Evolutionary conservation across 2,329 filamentous ascomycete species (phyloP), one percentile per base, ranked within the genome.

Genomic region (Seiridium cupressi): DNA sequence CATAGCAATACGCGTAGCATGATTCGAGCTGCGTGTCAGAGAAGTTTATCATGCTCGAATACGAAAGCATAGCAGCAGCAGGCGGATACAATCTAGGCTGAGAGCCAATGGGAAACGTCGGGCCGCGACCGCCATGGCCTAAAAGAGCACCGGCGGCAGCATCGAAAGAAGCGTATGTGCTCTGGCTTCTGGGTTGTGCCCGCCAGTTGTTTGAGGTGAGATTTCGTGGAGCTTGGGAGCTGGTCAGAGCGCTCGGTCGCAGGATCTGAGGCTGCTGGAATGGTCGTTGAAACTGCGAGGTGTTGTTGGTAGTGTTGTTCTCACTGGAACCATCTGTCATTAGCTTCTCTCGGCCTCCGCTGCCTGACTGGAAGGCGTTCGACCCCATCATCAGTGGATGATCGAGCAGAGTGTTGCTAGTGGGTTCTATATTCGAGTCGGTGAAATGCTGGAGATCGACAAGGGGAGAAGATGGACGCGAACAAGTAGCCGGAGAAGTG

Each of bases 1-100:
- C 78, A 57, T 82, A 78, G 63, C 78, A 85, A 68, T 87, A 87
- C 2, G 75, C 78, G 59, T 77, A 81, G 11, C 69, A 66, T 40
- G 60, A 35, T 11, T 74, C 69, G 10, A 72, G 63, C 54, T 69
- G 68, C 38, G 61, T 40, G 4, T 71, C 69, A 42, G 64, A 53
- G 61, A 69, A 38, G 35, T 51, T n/a, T 9, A 48, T 51, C 38
- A 57, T 13, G 36, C 18, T 64, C 8, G 61, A 53, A 51, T 66
- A 66, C 2, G 63, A 26, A 26, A 26, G 38, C 44, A 55, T 46
- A 13, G 62, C 56, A 38, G 53, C 32, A 13, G 60, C 51, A n/a
- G 60, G 54, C 2, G 62, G 65, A 13, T 64, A 63, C 6, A 65
- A 62, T 18, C 69, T 64, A 44, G 62, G 44, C 11, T 51, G 62